Evolutionary conservation across 805 yeast genomes (phyloP).

Genomic region (Monosporozyma servazzii): DNA sequence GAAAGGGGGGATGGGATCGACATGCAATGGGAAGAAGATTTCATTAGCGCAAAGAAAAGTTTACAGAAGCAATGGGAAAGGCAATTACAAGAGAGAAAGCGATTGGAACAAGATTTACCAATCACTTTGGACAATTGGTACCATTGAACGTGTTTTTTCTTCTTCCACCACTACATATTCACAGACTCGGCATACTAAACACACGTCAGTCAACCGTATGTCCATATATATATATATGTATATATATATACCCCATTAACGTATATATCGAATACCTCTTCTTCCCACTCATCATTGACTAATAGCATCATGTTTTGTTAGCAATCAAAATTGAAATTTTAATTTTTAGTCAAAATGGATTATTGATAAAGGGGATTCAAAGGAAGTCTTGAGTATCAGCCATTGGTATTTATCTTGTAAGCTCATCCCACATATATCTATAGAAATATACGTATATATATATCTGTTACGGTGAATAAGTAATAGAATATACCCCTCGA

Average conservation of each 20-base stretch:
- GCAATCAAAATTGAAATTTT: neutral
- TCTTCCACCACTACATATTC: neutral
- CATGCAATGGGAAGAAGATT: constrained; percentile 52
- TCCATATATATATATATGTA: no score
- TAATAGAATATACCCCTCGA: no score
- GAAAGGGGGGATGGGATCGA: constrained; percentile 34
- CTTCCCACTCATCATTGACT: neutral
- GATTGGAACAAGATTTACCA: constrained; percentile 4
- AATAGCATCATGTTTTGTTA: neutral
- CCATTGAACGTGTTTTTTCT: neutral
- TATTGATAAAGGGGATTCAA: neutral
- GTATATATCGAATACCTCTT: no score
- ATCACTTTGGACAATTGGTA: constrained; percentile 22
- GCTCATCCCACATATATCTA: no score
- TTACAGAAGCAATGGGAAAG: constrained; percentile 20
- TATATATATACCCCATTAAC: no score
- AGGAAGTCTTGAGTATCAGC: neutral
- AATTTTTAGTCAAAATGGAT: neutral
- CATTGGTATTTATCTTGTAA: neutral
- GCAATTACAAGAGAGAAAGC: constrained; percentile 1
- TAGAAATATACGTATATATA: neutral
- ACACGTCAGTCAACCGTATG: no score
- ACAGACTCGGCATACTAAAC: no score
- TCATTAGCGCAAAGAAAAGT: constrained; percentile 23
- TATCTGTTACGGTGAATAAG: constrained; percentile 1